These are phyloP conservation scores for Pyrenula aspistea DNA, from an alignment of 495 filamentous ascomycete genomes.

Conservation along the genomic window DNA sequence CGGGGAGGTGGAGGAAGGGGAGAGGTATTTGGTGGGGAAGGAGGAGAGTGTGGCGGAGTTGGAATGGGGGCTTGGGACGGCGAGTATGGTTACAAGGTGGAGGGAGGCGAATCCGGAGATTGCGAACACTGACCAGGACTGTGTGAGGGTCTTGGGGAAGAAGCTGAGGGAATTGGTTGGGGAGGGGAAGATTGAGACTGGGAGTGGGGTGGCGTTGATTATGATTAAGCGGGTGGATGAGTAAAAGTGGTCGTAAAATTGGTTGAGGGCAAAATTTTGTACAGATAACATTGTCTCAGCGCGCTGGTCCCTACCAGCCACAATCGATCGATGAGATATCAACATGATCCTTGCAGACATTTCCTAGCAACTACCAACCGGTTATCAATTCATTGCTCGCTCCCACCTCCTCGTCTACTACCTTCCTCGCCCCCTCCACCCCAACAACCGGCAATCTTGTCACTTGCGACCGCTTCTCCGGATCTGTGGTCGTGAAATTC, in stretches of 20 bases:
- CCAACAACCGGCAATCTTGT: conserved; percentile 61
- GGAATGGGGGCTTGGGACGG: conserved; percentile 22
- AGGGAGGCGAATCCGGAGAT: conserved; percentile 28
- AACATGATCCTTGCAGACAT: no score
- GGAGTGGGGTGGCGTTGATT: conserved; percentile 17
- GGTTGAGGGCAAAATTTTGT: no score
- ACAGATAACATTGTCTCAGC: no score
- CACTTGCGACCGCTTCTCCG: conserved; percentile 28
- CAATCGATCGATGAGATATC: no score
- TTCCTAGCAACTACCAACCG: conserved; percentile 39
- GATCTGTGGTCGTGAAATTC: neutral
- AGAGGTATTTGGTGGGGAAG: conserved; percentile 12
- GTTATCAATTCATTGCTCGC: conserved; percentile 46
- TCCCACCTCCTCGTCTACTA: conserved; percentile 46
- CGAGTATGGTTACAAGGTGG: conserved; percentile 36
- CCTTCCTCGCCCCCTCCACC: conserved; percentile 50
- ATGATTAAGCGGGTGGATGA: neutral
- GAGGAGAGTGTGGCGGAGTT: conserved; percentile 15
- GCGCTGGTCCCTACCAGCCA: no score
- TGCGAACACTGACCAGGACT: conserved; percentile 15
- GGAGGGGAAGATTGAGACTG: conserved; percentile 23
- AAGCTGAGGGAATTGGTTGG: conserved; percentile 28
- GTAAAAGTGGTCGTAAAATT: neutral
- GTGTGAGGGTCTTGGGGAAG: conserved; percentile 3
- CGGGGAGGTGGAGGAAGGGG: conserved; percentile 12